phyloP scores from a whole-genome alignment of 176 grass and related monocot species.

The Phragmites australis region DNA sequence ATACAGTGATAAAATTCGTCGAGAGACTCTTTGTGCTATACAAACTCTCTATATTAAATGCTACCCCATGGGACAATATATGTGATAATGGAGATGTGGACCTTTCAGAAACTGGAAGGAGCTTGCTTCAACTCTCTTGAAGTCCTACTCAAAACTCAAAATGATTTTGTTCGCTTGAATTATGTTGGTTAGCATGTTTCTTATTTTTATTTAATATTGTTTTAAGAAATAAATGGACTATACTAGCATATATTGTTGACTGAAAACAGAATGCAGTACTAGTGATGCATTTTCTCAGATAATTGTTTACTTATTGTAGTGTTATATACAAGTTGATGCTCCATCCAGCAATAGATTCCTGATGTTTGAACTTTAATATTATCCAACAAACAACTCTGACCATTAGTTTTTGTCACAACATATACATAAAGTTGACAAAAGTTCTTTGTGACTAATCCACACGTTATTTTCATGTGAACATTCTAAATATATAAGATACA shows the following conservation, averaged over 20 bases:
- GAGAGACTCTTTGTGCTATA: constrained; percentile 88
- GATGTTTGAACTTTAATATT: background rate
- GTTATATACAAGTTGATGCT: background rate
- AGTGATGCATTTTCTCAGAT: constrained; percentile 24
- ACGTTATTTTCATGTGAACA: background rate
- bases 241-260: background rate
- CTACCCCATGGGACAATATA: constrained; percentile 69
- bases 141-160: constrained; percentile 89
- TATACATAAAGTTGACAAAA: constrained; percentile 2
- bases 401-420: constrained; percentile 14
- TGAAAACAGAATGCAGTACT: background rate
- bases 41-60: constrained; percentile 69
- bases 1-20: constrained; percentile 81
- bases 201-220: background rate
- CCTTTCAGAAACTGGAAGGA: constrained; percentile 44
- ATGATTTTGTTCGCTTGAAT: constrained; percentile 80
- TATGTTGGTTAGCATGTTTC: constrained; percentile 73
- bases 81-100: constrained; percentile 42
- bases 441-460: constrained; percentile 12
- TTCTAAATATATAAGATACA: constrained; percentile 17
- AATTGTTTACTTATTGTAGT: background rate
- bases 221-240: background rate
- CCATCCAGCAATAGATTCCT: background rate
- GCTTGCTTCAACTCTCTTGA: constrained; percentile 65
- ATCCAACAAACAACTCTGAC: constrained; percentile 11